Evolutionary conservation across 2,329 filamentous ascomycete species (phyloP).

Genomic region (Fusarium buxicola): DNA sequence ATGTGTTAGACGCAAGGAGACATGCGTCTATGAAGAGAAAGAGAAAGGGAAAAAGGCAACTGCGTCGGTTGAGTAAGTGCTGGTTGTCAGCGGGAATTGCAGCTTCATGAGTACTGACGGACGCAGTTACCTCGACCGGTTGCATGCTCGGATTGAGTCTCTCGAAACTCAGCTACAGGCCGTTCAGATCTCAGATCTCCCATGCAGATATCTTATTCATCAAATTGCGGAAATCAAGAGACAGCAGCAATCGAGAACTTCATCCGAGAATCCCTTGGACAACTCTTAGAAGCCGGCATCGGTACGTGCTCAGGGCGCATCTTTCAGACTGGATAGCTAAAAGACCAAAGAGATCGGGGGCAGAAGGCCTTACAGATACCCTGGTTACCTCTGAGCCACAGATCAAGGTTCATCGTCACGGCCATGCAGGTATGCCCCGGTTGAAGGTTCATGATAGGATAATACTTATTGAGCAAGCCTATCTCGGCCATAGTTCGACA

Average conservation of each 20-base stretch:
- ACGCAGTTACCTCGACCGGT: slow-evolving; percentile 31
- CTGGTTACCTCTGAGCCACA: slow-evolving; percentile 34
- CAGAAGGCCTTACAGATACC: slow-evolving; percentile 28
- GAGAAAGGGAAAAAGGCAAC: slow-evolving; percentile 33
- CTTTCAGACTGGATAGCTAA: neutral
- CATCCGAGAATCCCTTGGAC: neutral
- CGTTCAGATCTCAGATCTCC: neutral
- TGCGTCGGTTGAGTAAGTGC: slow-evolving; percentile 27
- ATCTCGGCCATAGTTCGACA: slow-evolving; percentile 37
- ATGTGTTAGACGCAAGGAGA: slow-evolving; percentile 31
- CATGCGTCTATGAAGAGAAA: slow-evolving; percentile 35
- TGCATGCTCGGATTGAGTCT: slow-evolving; percentile 29
- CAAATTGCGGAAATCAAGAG: neutral
- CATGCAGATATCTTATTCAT: neutral
- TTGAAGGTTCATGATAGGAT: accelerated
- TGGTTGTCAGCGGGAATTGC: too few relatives aligned
- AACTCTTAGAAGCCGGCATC: neutral
- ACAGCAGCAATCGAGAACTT: neutral
- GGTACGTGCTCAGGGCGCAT: neutral
- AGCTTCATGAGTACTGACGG: neutral
- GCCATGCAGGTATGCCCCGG: slow-evolving; percentile 24
- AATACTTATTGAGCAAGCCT: slow-evolving; percentile 19
- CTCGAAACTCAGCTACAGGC: slow-evolving; percentile 25
- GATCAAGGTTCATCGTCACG: slow-evolving; percentile 36
- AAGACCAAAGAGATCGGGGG: neutral